These are phyloP conservation scores for Heliamphora exappendiculata DNA, from an alignment of 148 eudicot species.

Conservation along the genomic window DNA sequence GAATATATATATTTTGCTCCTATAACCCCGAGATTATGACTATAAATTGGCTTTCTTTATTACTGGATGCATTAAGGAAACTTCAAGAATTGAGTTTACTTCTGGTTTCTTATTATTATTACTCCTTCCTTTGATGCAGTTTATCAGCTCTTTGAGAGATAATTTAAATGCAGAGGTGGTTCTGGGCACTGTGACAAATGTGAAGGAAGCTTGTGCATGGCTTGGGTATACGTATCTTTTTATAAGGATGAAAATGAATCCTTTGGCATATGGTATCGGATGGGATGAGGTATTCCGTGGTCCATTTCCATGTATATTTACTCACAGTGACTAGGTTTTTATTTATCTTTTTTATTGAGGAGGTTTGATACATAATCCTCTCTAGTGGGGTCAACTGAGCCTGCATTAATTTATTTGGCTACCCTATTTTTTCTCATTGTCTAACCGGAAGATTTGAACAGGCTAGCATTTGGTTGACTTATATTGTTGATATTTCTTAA, in stretches of 20 bases:
- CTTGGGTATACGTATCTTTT: conserved; percentile 98
- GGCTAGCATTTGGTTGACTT: too few species aligned
- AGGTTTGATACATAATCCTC: not conserved
- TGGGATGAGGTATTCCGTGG: conserved; percentile 81
- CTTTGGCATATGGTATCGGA: conserved; percentile 96
- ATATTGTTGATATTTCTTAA: not conserved
- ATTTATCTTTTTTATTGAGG: not conserved
- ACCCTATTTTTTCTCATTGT: too few species aligned
- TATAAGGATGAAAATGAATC: conserved; percentile 98
- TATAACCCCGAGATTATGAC: not conserved
- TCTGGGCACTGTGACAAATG: conserved; percentile 97
- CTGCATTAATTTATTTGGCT: too few species aligned
- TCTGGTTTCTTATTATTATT: not conserved
- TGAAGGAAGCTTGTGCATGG: conserved; percentile 99
- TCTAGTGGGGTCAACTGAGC: too few species aligned
- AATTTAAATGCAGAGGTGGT: conserved; percentile 99
- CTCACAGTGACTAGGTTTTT: not conserved
- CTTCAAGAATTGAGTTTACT: not conserved
- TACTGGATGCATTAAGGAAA: not conserved
- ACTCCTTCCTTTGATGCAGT: conserved; percentile 42
- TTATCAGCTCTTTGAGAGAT: conserved; percentile 90
- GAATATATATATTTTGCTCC: not conserved
- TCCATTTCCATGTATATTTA: not conserved
- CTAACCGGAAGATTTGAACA: too few species aligned
- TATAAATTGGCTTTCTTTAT: not conserved